Conservation (phyloP, 2,329 filamentous ascomycete species). For the Verticillium tricorpus region DNA sequence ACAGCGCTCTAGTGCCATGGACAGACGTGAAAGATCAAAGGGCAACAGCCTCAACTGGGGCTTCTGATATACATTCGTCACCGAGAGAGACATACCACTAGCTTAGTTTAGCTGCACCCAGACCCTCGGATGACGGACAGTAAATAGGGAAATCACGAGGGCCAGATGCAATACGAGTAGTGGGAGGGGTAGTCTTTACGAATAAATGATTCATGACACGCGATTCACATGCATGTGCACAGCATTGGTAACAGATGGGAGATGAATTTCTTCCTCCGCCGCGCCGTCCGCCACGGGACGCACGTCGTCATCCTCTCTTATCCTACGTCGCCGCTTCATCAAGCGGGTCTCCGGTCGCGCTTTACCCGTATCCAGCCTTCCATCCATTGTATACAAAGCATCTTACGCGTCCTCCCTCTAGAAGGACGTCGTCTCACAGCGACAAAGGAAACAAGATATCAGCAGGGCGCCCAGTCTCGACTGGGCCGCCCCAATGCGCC, state of each 20-base stretch:
- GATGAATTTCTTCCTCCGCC: conserved; percentile 1
- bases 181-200: too few species aligned
- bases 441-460: conserved; percentile 12
- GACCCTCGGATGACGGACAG: too few species aligned
- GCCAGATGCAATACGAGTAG: too few species aligned
- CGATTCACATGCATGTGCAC: too few species aligned
- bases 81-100: too few species aligned
- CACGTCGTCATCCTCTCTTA: background rate
- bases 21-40: too few species aligned
- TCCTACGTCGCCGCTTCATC: background rate
- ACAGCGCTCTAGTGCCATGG: too few species aligned
- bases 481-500: background rate
- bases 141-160: too few species aligned
- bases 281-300: background rate
- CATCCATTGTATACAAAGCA: background rate
- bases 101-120: too few species aligned
- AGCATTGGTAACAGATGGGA: conserved; percentile 1
- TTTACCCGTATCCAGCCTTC: background rate
- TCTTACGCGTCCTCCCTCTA: background rate
- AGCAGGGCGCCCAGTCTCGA: background rate
- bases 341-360: background rate
- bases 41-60: too few species aligned
- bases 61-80: too few species aligned
- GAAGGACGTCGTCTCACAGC: background rate
- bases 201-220: too few species aligned